Percentiles rank a stretch among this genome's conserved stretches.
Evolutionary conservation across 305 asterid genomes (phyloP).

Genomic region (Plantago coronopus): DNA sequence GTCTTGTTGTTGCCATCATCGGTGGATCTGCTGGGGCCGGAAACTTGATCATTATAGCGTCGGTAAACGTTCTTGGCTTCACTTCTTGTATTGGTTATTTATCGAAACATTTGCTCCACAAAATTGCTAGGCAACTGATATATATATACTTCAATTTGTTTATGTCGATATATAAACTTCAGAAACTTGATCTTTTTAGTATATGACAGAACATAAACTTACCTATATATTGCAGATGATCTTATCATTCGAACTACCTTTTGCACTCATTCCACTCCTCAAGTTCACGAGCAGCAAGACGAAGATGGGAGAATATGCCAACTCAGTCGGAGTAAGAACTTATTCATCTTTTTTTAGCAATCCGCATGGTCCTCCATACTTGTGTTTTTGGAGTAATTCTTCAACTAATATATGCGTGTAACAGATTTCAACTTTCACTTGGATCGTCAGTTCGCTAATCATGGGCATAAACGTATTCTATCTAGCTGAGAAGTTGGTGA

Average conservation of each 20-base stretch:
- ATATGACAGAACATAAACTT: too few relatives aligned
- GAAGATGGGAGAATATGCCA: constrained; percentile 78
- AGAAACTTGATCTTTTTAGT: too few relatives aligned
- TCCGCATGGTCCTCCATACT: too few relatives aligned
- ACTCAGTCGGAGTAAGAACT: constrained; percentile 52
- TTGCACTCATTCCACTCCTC: constrained; percentile 90
- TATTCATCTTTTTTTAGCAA: too few relatives aligned
- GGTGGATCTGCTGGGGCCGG: constrained; percentile 93
- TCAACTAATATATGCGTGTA: background rate
- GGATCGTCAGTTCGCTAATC: constrained; percentile 74
- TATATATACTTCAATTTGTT: too few relatives aligned
- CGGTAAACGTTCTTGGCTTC: constrained; percentile 45
- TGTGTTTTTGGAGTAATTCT: background rate
- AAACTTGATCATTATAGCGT: constrained; percentile 82
- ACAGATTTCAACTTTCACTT: constrained; percentile 72
- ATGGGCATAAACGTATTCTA: constrained; percentile 82
- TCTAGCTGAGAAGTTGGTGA: constrained; percentile 54
- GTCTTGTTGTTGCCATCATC: constrained; percentile 68
- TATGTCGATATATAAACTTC: too few relatives aligned
- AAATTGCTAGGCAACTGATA: too few relatives aligned
- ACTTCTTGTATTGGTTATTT: background rate
- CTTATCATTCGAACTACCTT: constrained; percentile 91
- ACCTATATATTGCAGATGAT: constrained; percentile 59
- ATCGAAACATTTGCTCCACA: too few relatives aligned
- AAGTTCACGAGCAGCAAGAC: constrained; percentile 92